phyloP scores from a whole-genome alignment of 1,284 basidiomycete genomes.

The Cutaneotrichosporon sp. region DNA sequence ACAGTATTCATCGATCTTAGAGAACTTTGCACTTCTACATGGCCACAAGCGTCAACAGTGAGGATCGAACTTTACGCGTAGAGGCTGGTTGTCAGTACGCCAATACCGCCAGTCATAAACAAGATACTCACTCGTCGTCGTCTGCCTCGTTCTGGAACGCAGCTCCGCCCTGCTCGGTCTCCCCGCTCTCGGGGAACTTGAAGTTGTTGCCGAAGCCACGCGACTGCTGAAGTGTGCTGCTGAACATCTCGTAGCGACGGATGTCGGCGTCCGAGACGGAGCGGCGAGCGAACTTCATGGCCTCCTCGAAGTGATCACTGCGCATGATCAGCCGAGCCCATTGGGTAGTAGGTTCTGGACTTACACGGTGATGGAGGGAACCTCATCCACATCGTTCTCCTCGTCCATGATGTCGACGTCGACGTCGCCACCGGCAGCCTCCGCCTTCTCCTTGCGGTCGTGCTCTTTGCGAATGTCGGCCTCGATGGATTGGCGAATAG shows the following conservation, averaged over 20 bases:
- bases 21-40: constrained; percentile 1
- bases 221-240: constrained; percentile 50
- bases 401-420: constrained; percentile 60
- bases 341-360: constrained; percentile 13
- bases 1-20: constrained; percentile 11
- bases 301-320: constrained; percentile 90
- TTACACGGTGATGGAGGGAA: constrained; percentile 87
- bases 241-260: constrained; percentile 58
- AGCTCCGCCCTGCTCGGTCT: constrained; percentile 55
- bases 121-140: constrained; percentile 44
- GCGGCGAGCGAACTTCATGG: constrained; percentile 64
- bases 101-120: background rate
- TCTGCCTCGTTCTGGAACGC: constrained; percentile 53
- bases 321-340: constrained; percentile 9
- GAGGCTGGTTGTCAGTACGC: constrained; percentile 11
- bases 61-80: constrained; percentile 23
- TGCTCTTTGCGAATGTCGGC: constrained; percentile 77
- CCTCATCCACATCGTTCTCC: constrained; percentile 75
- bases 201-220: constrained; percentile 51
- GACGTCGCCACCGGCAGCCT: constrained; percentile 69
- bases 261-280: constrained; percentile 94
- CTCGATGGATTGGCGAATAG: constrained; percentile 86
- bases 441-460: constrained; percentile 79
- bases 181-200: constrained; percentile 77
- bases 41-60: constrained; percentile 4